Conservation (phyloP, 2,329 filamentous ascomycete genomes). For the Aspergillus neotritici region DNA sequence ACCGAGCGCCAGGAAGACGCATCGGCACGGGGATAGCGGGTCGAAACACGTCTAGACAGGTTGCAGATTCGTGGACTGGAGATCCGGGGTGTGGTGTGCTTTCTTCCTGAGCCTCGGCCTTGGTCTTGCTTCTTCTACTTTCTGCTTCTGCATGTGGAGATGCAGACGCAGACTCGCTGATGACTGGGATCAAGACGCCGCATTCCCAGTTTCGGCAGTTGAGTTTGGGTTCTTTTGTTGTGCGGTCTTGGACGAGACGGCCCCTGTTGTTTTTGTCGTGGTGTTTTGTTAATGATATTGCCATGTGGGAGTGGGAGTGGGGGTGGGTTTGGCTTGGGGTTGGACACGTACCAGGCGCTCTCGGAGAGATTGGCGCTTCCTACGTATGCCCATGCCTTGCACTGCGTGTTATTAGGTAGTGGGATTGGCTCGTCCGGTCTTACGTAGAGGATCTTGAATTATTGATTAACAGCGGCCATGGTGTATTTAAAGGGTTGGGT, state of each 20-base stretch:
- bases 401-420: conserved; percentile 19
- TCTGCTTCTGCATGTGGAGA: too few species aligned
- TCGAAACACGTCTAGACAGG: conserved; percentile 29
- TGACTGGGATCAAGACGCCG: conserved; percentile 69
- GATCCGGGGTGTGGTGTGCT: neutral
- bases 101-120: conserved; percentile 26
- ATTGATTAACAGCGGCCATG: conserved; percentile 4
- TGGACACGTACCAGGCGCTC: conserved; percentile 71
- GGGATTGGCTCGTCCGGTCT: conserved; percentile 23
- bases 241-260: conserved; percentile 63
- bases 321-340: neutral
- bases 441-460: conserved; percentile 29
- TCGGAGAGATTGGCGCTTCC: conserved; percentile 91
- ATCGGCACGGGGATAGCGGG: conserved; percentile 43
- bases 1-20: conserved; percentile 30
- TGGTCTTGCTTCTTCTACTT: too few species aligned
- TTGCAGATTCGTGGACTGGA: neutral
- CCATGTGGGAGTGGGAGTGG: neutral
- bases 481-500: neutral
- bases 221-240: conserved; percentile 64
- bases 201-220: conserved; percentile 94
- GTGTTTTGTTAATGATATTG: neutral
- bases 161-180: conserved; percentile 2
- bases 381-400: conserved; percentile 70
- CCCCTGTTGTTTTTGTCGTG: conserved; percentile 60